phyloP scores from a whole-genome alignment of 176 grass and related monocot genomes.

The Aechmea fasciata region DNA sequence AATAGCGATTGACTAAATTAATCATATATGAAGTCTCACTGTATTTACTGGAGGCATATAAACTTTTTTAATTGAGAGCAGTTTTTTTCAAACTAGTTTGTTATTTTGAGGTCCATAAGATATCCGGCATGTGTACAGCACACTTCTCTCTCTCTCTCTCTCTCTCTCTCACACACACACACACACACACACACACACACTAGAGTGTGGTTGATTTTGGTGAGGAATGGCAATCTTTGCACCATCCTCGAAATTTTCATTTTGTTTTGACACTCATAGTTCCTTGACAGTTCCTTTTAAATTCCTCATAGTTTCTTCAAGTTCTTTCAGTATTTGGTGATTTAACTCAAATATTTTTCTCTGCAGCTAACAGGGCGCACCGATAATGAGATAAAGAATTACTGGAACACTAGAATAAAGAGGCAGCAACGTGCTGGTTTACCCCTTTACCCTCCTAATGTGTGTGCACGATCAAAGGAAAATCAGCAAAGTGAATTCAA shows the following conservation, averaged over 20 bases:
- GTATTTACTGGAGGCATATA: no score
- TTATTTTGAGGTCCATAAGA: no score
- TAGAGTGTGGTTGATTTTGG: no score
- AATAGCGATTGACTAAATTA: no score
- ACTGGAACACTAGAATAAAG: conserved; percentile 56
- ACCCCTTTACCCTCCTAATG: conserved; percentile 37
- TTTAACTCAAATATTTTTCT: neutral
- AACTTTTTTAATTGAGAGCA: no score
- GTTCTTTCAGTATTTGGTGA: neutral
- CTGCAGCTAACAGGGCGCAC: conserved; percentile 33
- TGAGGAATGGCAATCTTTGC: no score
- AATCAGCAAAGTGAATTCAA: conserved; percentile 25
- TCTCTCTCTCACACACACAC: no score
- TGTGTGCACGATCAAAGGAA: conserved; percentile 24
- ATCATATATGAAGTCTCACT: no score
- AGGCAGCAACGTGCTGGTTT: conserved; percentile 30
- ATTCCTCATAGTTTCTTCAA: neutral
- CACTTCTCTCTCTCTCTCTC: no score
- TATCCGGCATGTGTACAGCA: no score
- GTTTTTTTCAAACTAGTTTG: no score
- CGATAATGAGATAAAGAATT: conserved; percentile 69
- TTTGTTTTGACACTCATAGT: neutral
- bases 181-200: no score
- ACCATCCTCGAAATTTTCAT: neutral
- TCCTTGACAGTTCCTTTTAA: neutral